A percentile compares a stretch with the other conserved stretches of the same genome.
Conservation (phyloP, 2,329 filamentous ascomycete species). For the Phyllosticta ampelicida region DNA sequence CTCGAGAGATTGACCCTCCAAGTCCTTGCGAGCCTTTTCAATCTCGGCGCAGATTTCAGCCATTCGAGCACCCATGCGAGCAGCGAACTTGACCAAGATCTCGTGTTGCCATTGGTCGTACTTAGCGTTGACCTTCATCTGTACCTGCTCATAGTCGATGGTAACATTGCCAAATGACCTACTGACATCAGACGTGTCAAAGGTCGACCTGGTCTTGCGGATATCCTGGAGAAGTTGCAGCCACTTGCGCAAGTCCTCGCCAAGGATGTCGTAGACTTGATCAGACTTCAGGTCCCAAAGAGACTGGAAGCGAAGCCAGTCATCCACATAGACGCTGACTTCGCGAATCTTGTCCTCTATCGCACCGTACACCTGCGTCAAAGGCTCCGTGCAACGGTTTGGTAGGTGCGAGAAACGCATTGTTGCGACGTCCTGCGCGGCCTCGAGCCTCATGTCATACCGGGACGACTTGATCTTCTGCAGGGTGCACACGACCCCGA, state of each 20-base stretch:
- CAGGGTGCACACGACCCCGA: conserved; percentile 83
- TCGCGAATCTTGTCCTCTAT: conserved; percentile 74
- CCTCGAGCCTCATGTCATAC: conserved; percentile 76
- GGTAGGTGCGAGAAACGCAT: conserved; percentile 77
- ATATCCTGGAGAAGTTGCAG: conserved; percentile 95
- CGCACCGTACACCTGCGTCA: conserved; percentile 69
- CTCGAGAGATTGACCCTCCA: conserved; percentile 86
- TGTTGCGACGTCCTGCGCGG: conserved; percentile 46
- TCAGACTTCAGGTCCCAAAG: conserved; percentile 96
- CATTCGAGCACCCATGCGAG: conserved; percentile 79
- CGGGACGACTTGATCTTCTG: conserved; percentile 90
- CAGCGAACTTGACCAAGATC: conserved; percentile 85
- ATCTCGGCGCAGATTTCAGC: conserved; percentile 87
- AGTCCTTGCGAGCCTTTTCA: conserved; percentile 76
- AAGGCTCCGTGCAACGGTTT: conserved; percentile 65
- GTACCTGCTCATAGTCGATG: conserved; percentile 97
- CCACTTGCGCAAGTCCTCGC: conserved; percentile 87
- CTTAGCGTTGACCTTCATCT: conserved; percentile 96
- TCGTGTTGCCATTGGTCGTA: conserved; percentile 99
- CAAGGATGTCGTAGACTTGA: conserved; percentile 84
- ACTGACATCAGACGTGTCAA: conserved; percentile 92
- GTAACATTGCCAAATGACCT: conserved; percentile 87
- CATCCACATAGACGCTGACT: conserved; percentile 80
- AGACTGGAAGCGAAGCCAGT: conserved; percentile 98
- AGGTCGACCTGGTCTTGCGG: conserved; percentile 86